Percentiles rank a stretch among this genome's conserved stretches.
phyloP scores from a whole-genome alignment of 176 grass and related monocot genomes.

The Alloteropsis semialata region DNA sequence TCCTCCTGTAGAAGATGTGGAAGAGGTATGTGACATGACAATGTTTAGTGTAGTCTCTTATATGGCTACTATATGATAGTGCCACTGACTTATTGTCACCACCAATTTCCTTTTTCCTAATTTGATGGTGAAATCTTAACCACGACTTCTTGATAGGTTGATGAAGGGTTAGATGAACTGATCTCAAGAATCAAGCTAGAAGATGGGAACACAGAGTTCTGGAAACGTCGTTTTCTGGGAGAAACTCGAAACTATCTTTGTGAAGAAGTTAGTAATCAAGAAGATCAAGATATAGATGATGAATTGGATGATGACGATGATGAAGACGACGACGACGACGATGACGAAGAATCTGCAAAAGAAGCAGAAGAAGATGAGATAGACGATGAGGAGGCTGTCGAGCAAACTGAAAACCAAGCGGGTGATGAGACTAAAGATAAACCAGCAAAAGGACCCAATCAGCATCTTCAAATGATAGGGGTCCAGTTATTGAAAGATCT shows the following conservation, averaged over 20 bases:
- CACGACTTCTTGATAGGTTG: slow-evolving; percentile 58
- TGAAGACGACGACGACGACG: slow-evolving; percentile 43
- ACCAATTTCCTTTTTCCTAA: not conserved
- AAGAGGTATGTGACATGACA: slow-evolving; percentile 54
- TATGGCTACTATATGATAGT: not conserved
- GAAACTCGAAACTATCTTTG: slow-evolving; percentile 67
- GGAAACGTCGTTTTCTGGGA: slow-evolving; percentile 89
- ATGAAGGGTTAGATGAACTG: slow-evolving; percentile 79
- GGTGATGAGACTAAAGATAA: slow-evolving; percentile 70
- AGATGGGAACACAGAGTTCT: slow-evolving; percentile 96
- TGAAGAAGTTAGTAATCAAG: slow-evolving; percentile 51
- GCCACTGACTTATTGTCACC: not conserved
- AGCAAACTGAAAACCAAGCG: slow-evolving; percentile 57
- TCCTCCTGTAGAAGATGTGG: slow-evolving; percentile 83
- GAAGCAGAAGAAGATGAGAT: slow-evolving; percentile 79
- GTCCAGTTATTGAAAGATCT: slow-evolving; percentile 85
- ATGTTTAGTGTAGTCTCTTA: slow-evolving; percentile 15
- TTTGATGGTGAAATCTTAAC: slow-evolving; percentile 11
- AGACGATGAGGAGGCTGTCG: slow-evolving; percentile 75
- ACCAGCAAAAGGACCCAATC: slow-evolving; percentile 50
- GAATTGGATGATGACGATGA: slow-evolving; percentile 50
- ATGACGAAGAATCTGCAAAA: slow-evolving; percentile 48
- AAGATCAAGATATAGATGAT: slow-evolving; percentile 48
- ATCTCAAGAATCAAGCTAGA: slow-evolving; percentile 86
- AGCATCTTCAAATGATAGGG: slow-evolving; percentile 86